Evolutionary conservation across 2,329 filamentous ascomycete genomes (phyloP).

Genomic region (Nigrograna mackinnonii): DNA sequence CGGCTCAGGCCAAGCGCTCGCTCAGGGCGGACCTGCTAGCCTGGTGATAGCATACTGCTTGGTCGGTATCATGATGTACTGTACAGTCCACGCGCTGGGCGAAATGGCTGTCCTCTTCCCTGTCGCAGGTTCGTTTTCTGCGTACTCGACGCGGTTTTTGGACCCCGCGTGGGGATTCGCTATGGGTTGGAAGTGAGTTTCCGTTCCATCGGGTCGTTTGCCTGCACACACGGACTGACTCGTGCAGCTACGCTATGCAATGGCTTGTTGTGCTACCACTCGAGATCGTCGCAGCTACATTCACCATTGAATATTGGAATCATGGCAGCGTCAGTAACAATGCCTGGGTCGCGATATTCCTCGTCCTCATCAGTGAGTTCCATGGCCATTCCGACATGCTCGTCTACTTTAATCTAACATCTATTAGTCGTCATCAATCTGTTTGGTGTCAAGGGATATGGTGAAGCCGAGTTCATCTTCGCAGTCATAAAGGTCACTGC

Average conservation of each 20-base stretch:
- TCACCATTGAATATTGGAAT: constrained; percentile 84
- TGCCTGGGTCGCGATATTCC: constrained; percentile 83
- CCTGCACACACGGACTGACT: constrained; percentile 13
- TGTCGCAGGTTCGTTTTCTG: constrained; percentile 87
- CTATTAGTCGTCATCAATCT: constrained; percentile 48
- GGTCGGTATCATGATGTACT: constrained; percentile 86
- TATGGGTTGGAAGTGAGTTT: constrained; percentile 79
- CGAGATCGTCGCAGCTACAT: constrained; percentile 83
- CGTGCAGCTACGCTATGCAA: constrained; percentile 70
- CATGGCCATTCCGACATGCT: neutral
- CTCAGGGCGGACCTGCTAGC: constrained; percentile 41
- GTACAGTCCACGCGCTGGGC: constrained; percentile 87
- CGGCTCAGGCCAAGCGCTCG: constrained; percentile 60
- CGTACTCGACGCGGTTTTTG: constrained; percentile 88
- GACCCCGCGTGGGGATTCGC: constrained; percentile 95
- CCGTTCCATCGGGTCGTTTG: constrained; percentile 11
- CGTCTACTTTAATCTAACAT: neutral
- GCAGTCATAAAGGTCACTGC: constrained; percentile 84
- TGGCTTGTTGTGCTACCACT: constrained; percentile 84
- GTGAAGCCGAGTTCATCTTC: constrained; percentile 88
- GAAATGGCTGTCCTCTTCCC: constrained; percentile 91
- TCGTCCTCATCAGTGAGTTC: constrained; percentile 62
- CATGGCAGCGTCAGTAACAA: constrained; percentile 48
- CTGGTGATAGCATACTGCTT: constrained; percentile 52
- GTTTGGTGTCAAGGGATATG: constrained; percentile 86